phyloP scores from a whole-genome alignment of 2,329 filamentous ascomycete species.

The Fusarium hostae region DNA sequence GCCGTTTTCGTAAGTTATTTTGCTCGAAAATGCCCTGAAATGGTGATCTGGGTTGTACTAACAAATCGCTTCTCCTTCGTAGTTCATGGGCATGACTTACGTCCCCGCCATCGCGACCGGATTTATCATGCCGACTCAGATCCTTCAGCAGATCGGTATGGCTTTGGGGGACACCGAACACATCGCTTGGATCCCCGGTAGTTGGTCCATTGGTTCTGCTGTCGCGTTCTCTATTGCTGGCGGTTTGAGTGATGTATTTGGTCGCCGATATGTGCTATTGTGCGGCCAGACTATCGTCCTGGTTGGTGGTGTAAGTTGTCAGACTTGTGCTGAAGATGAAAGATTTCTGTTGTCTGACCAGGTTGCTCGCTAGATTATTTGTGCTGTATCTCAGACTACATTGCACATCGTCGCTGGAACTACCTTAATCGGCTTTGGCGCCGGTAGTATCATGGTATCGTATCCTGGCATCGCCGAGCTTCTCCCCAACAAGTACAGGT shows the following conservation, averaged over 20 bases:
- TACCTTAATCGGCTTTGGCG: constrained; percentile 10
- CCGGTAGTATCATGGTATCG: constrained; percentile 8
- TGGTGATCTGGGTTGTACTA: neutral
- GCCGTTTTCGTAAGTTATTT: neutral
- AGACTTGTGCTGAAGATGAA: accelerated
- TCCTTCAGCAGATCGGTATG: constrained; percentile 13
- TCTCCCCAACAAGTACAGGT: constrained; percentile 14
- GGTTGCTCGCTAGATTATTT: neutral
- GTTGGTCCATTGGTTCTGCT: constrained; percentile 12
- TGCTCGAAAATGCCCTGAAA: accelerated
- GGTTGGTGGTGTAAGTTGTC: neutral
- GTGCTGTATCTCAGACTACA: neutral
- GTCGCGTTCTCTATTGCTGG: constrained; percentile 12
- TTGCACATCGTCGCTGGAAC: constrained; percentile 6
- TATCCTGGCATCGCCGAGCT: constrained; percentile 13
- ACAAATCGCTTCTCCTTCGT: neutral
- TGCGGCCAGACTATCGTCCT: constrained; percentile 6
- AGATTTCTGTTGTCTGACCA: neutral
- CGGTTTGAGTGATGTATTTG: constrained; percentile 12
- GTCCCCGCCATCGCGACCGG: constrained; percentile 13
- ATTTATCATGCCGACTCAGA: constrained; percentile 14
- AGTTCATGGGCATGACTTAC: constrained; percentile 18
- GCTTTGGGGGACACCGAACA: constrained; percentile 1
- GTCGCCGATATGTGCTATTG: constrained; percentile 6
- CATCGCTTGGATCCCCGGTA: constrained; percentile 13